A percentile compares a stretch with the other conserved stretches of the same genome.
phyloP scores from a whole-genome alignment of 2,329 filamentous ascomycete species.

The Monosporascus sp. region DNA sequence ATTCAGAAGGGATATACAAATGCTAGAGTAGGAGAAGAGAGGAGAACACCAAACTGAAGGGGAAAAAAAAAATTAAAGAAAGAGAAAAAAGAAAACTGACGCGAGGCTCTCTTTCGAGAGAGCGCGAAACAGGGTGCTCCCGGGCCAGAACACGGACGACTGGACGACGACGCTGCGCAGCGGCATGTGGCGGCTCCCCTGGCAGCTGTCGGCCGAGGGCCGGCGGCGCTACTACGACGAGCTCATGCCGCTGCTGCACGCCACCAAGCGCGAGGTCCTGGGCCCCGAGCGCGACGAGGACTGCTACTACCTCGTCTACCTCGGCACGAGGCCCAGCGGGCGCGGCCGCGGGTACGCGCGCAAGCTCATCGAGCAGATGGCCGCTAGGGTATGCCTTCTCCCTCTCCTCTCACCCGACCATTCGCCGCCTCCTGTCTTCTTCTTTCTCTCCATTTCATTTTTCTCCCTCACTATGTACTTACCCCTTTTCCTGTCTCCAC shows the following conservation, averaged over 20 bases:
- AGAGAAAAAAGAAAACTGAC: constrained; percentile 5
- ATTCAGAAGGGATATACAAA: no score
- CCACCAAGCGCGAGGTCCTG: constrained; percentile 65
- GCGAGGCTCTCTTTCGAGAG: constrained; percentile 1
- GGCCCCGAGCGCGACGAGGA: constrained; percentile 56
- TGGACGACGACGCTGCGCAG: constrained; percentile 66
- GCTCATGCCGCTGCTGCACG: constrained; percentile 68
- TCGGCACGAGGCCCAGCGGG: constrained; percentile 68
- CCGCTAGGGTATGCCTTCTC: constrained; percentile 46
- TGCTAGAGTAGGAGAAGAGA: no score
- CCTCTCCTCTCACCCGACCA: not conserved
- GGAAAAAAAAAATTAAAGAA: no score
- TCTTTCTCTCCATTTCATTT: not conserved
- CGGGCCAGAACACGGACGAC: constrained; percentile 67
- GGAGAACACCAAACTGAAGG: not conserved
- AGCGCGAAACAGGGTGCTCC: constrained; percentile 58
- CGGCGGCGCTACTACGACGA: constrained; percentile 71
- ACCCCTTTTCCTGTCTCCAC: not conserved
- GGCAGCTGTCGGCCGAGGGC: constrained; percentile 67
- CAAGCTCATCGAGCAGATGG: constrained; percentile 67
- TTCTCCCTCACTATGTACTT: not conserved
- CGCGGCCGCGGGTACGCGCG: constrained; percentile 68
- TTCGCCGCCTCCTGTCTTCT: not conserved
- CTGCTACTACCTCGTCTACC: constrained; percentile 78
- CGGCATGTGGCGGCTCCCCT: constrained; percentile 74